Evolutionary conservation across 2,329 filamentous ascomycete species (phyloP), one percentile per base, ranked within the genome.

Genomic region (Trichoderma atrobrunneum): DNA sequence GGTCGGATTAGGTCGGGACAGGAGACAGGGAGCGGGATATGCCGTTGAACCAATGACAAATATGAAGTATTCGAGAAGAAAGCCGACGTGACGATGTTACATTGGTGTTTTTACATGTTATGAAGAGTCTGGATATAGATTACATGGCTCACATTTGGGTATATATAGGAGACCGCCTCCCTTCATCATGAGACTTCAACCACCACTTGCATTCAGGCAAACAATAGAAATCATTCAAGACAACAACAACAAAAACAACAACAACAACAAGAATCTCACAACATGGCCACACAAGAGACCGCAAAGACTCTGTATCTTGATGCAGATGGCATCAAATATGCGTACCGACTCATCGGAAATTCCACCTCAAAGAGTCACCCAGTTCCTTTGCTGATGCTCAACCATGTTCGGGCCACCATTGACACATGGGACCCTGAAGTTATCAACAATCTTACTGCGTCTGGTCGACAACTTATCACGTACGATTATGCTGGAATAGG

Each of bases 371-470:
- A 78, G 36, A 39, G n/a, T 79, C 79, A 59, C 77, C 81, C 72
- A 75, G 78, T 11, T 51, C 81, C 21, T 69, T 79, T 59, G 78
- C 78, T 76, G 75, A 77, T 68, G 62, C 32, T 28, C 60, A 32
- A 36, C 18, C 71, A 72, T 34, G 51, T 68, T 43, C 56, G 56
- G 39, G 66, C 57, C 10, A 66, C 65, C 26, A 78, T 87, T 24
- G 82, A 83, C 3, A 75, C 78, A 0, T 76, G 74, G 8, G 83
- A 85, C 0, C 81, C 82, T 4, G 75, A 87, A 21, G 76, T 87
- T 30, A 78, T 86, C 56, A 80, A 85, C 74, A 85, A 88, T 79
- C 83, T 84, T 72, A 79, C 83, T 0, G 86, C 85, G 32, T 81
- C 85, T 11, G 86, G 86, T 6, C 81, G 81, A 34, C 80, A 16